Evolutionary conservation across 176 grass and related monocot species (phyloP).

Genomic region (Cocos nucifera): DNA sequence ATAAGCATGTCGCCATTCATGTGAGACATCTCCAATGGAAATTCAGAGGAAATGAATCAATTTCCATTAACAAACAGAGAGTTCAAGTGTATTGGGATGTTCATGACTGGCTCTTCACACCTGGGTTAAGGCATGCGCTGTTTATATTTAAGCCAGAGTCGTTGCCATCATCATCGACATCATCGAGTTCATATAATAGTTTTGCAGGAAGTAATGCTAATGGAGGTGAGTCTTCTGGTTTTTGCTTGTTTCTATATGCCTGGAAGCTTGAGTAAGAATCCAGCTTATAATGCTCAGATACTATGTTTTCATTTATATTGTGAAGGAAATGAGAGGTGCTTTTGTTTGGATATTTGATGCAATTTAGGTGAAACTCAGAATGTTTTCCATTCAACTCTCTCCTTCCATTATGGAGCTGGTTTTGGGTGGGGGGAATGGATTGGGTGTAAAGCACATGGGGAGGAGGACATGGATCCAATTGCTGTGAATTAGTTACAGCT

Average conservation of each 20-base stretch:
- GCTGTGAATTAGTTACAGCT: too few species aligned
- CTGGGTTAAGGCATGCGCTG: conserved; percentile 60
- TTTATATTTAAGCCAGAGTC: conserved; percentile 85
- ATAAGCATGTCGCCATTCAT: conserved; percentile 35
- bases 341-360: too few species aligned
- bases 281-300: too few species aligned
- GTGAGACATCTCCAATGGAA: conserved; percentile 90
- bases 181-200: background rate
- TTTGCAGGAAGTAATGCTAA: background rate
- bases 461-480: too few species aligned
- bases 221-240: conserved; percentile 32
- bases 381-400: too few species aligned
- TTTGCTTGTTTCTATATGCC: conserved; percentile 79
- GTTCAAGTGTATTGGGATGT: conserved; percentile 91
- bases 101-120: conserved; percentile 80
- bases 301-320: too few species aligned
- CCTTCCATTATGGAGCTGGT: too few species aligned
- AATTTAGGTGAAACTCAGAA: too few species aligned
- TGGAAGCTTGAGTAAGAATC: conserved; percentile 70
- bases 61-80: conserved; percentile 54
- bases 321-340: too few species aligned
- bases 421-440: too few species aligned
- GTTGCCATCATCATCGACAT: background rate
- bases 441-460: too few species aligned
- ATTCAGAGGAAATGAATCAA: conserved; percentile 82